These are phyloP conservation scores for Inga leiocalycina DNA, from an alignment of 306 rosid species.

Conservation along the genomic window DNA sequence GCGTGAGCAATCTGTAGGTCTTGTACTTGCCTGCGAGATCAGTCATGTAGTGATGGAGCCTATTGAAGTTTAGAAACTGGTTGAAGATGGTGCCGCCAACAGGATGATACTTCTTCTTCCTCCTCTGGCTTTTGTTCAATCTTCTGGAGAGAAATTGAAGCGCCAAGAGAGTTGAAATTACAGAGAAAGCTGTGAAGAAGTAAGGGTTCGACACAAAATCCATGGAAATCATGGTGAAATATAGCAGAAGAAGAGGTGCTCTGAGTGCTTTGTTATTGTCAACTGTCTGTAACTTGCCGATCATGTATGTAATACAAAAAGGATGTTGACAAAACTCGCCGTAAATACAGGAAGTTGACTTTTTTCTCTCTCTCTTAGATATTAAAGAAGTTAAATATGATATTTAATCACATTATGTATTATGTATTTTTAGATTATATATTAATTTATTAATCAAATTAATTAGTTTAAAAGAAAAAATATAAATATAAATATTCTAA, in stretches of 20 bases:
- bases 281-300: too few relatives aligned
- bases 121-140: conserved; percentile 27
- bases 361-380: too few relatives aligned
- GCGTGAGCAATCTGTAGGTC: conserved; percentile 72
- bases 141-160: conserved; percentile 32
- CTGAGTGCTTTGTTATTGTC: too few relatives aligned
- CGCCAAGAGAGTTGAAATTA: conserved; percentile 35
- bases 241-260: neutral
- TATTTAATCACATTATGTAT: too few relatives aligned
- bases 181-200: conserved; percentile 36
- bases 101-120: conserved; percentile 57
- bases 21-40: conserved; percentile 66
- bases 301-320: too few relatives aligned
- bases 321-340: too few relatives aligned
- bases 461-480: too few relatives aligned
- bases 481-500: too few relatives aligned
- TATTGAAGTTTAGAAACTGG: conserved; percentile 68
- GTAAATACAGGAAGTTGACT: too few relatives aligned
- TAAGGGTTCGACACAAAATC: conserved; percentile 43
- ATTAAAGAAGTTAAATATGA: too few relatives aligned
- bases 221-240: conserved; percentile 22
- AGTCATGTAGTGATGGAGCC: conserved; percentile 81
- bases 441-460: too few relatives aligned
- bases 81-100: conserved; percentile 71
- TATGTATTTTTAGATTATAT: too few relatives aligned